These are phyloP conservation scores for Pseudogymnoascus sp. DNA, from an alignment of 2,329 filamentous ascomycete genomes.

Conservation along the genomic window DNA sequence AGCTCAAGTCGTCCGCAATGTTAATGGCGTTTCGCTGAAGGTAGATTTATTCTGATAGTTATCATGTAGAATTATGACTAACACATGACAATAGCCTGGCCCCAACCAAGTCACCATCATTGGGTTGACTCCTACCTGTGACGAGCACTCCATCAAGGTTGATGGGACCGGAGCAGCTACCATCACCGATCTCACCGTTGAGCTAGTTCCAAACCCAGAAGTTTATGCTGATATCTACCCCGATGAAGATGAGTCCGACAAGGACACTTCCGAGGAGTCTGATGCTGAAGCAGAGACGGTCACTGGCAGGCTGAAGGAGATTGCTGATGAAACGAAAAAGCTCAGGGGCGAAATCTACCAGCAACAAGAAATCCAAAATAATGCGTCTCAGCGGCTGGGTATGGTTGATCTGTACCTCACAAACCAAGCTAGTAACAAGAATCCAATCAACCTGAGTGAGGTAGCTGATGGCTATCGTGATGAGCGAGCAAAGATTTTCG, in stretches of 20 bases:
- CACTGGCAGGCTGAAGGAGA: constrained; percentile 16
- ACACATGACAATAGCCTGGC: constrained; percentile 34
- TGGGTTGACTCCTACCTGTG: constrained; percentile 44
- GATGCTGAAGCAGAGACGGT: constrained; percentile 21
- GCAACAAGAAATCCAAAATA: constrained; percentile 13
- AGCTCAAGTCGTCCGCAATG: constrained; percentile 53
- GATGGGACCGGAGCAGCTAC: constrained; percentile 50
- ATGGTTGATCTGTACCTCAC: constrained; percentile 22
- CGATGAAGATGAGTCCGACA: constrained; percentile 22
- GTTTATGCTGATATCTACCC: constrained; percentile 33
- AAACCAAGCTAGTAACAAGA: constrained; percentile 11
- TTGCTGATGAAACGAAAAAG: constrained; percentile 25
- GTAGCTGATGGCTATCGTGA: constrained; percentile 15
- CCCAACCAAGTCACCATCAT: constrained; percentile 48
- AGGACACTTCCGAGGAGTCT: constrained; percentile 22
- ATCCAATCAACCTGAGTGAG: background rate
- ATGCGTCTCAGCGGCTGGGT: constrained; percentile 19
- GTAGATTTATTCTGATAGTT: constrained; percentile 16
- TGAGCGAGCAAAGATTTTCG: constrained; percentile 28
- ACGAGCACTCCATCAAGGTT: constrained; percentile 51
- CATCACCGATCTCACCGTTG: constrained; percentile 55
- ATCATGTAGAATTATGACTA: background rate
- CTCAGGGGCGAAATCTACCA: constrained; percentile 11
- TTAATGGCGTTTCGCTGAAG: constrained; percentile 43
- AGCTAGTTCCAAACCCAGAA: constrained; percentile 44